phyloP scores from a whole-genome alignment of 73 alveolate genomes.

The Paramecium biaurelia region DNA sequence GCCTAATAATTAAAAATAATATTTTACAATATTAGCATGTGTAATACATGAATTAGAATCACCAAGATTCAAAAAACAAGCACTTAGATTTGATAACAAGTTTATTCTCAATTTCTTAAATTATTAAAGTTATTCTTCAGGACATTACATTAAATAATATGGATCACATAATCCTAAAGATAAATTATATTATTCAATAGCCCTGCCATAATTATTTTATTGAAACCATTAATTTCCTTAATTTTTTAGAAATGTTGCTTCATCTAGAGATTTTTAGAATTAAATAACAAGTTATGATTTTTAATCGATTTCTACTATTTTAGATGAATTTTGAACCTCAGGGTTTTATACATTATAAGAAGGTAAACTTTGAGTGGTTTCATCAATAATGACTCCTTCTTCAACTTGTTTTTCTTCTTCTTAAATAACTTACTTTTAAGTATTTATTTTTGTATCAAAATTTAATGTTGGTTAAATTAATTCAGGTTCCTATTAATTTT shows the following conservation, averaged over 20 bases:
- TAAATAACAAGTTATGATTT: neutral
- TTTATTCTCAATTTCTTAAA: neutral
- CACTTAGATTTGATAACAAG: neutral
- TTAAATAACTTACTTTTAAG: neutral
- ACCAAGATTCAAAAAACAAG: constrained; percentile 9
- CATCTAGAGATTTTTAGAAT: constrained; percentile 21
- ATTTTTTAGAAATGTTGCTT: neutral
- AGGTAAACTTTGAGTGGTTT: neutral
- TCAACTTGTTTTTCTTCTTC: neutral
- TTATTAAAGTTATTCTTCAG: neutral
- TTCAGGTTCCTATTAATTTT: neutral
- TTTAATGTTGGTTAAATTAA: neutral
- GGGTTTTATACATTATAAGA: neutral
- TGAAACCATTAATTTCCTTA: constrained; percentile 34
- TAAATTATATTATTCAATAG: neutral
- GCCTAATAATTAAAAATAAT: neutral
- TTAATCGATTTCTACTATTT: neutral
- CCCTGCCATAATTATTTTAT: neutral
- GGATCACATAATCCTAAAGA: neutral
- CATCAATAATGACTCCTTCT: constrained; percentile 21
- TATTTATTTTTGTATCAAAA: neutral
- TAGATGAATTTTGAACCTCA: neutral
- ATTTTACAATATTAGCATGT: neutral
- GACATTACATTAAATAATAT: neutral
- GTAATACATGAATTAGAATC: neutral